These are phyloP conservation scores for Mortierella sp. DNA, from an alignment of 371 early-diverging fungal species.

Conservation along the genomic window DNA sequence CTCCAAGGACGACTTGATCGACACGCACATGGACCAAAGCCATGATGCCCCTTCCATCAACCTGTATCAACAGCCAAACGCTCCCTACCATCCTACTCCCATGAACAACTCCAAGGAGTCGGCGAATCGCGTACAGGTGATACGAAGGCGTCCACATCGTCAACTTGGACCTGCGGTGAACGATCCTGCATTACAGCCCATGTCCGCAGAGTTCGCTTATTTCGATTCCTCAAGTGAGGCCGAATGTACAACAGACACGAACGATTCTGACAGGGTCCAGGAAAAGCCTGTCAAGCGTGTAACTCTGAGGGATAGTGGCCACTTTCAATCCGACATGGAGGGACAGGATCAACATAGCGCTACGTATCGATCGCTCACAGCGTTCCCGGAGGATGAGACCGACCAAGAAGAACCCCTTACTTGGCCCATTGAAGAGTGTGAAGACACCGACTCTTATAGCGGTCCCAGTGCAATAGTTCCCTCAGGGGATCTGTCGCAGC, in stretches of 20 bases:
- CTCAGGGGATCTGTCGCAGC: background rate
- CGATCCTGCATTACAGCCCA: background rate
- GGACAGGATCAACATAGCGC: background rate
- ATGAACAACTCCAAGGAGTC: background rate
- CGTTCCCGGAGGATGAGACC: no score
- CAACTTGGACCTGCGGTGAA: background rate
- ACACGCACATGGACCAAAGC: no score
- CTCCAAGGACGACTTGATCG: no score
- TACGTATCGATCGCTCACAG: no score
- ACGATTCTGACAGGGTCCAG: background rate
- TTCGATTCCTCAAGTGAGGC: background rate
- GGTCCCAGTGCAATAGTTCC: no score
- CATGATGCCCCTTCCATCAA: background rate
- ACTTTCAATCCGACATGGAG: constrained; percentile 6
- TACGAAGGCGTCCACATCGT: constrained; percentile 13
- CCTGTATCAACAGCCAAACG: background rate
- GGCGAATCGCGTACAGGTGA: background rate
- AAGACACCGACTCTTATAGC: no score
- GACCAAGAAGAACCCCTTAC: no score
- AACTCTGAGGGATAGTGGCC: constrained; percentile 21
- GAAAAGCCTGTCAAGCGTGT: background rate
- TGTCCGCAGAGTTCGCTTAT: background rate
- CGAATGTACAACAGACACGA: background rate
- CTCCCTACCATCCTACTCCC: background rate
- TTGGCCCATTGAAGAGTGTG: no score